Evolutionary conservation across 2,329 filamentous ascomycete genomes (phyloP), one percentile per base, ranked within the genome.

Genomic region (Botrytis medusae): DNA sequence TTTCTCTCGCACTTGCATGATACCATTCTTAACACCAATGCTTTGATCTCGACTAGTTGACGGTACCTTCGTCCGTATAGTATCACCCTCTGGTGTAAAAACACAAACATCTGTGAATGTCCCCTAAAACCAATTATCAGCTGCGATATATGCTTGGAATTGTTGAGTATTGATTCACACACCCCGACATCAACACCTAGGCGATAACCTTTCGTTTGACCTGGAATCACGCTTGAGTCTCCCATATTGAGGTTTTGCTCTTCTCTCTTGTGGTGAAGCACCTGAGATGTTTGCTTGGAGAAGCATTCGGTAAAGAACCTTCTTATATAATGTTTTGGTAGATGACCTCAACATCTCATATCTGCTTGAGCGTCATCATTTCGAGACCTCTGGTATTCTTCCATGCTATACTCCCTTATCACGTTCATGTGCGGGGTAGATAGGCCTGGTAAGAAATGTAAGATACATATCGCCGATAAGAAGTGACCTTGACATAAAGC

Each of bases 41-140:
- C 69, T 64, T 44, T 71, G 69, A 25, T 57, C 69, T 16, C 63
- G 57, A 8, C 42, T n/a, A n/a, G 69, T 71, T 29, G 69, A 63
- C 20, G 42, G 57, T 18, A 71, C 59, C 29, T 71, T 71, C 2
- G 42, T 54, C 25, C 69, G 59, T n/a, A 71, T n/a, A 25, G 44
- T 44, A n/a, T 64, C 54, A 2, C 69, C 69, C 32, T 42, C 44
- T 42, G 59, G 44, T 51, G 69, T 71, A 25, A 71, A 71, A 32
- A 54, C 69, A 10, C 69, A 71, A 5, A 71, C 69, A 54, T 71
- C 69, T 16, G 69, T 71, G 42, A 71, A 63, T 32, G 69, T 63
- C 7, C 59, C 69, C 69, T 71, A 20, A 22, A 25, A 22, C 25
- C 48, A 29, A 40, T 25, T 20, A 25, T 69, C 51, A 60, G 54